Base-by-base conservation (phyloP, 768 basidiomycete species). In the Lenzites betulinus region DNA sequence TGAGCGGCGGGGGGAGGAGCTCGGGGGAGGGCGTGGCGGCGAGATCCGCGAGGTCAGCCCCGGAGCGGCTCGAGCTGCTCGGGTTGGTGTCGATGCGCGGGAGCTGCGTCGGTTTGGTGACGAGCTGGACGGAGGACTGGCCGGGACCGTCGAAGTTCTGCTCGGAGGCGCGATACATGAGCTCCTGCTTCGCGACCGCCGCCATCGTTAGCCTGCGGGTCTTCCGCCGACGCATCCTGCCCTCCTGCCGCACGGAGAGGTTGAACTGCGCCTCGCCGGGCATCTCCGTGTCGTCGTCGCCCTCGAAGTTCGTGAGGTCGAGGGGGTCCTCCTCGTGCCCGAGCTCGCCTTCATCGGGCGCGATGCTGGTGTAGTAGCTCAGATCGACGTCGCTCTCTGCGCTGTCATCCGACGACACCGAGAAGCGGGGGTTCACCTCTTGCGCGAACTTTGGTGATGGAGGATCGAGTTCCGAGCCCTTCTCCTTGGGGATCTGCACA, bases 291-390 rank as follows among this genome's bases (percentile, higher is more conserved):
- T 89, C 84, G 43, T 86, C 77, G 62, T 93, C 90, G 25, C 89
- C 90, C 60, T 92, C 88, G 67, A 90, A 93, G 67, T 90, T 87
- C 5, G 89, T 89, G 59, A 88, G 73, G 64, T 92, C 88, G 5
- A 88, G 73, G 1, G 83, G 78, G 53, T 84, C 80, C 42, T 77
- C 77, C 59, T 82, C 80, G 56, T 80, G 79, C 3, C 76, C 73
- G 2, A 74, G 66, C 47, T 70, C 69, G 26, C 79, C 70, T 11
- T 73, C 73, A n/a, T 72, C 73, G 3, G 75, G 73, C 1, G 66
- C 70, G 43, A 64, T 73, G 13, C 76, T 74, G 3, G 72, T 71
- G 66, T 80, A 79, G 55, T 79, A 78, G 49, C 71, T 75, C 47
- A 81, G 66, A 56, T 83, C 80, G 41, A 77, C 73, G 41, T 75